Evolutionary conservation across 345 rosid genomes (phyloP).

Genomic region (Adansonia digitata): DNA sequence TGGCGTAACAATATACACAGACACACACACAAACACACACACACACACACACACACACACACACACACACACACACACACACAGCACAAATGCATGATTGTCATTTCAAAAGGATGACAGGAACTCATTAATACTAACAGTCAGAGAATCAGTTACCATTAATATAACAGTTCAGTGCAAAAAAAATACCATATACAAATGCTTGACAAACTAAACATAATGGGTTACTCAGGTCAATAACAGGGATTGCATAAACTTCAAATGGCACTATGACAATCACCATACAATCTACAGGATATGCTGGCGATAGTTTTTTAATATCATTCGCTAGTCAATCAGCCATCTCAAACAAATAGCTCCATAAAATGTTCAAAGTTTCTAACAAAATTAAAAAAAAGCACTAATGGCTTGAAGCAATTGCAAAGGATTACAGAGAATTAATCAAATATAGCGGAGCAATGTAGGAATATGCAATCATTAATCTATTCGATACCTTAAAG

Average conservation of each 20-base stretch:
- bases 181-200: not conserved
- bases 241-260: not conserved
- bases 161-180: not conserved
- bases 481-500: conserved; percentile 56
- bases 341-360: not conserved
- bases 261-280: not conserved
- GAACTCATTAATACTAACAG: not conserved
- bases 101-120: not conserved
- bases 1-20: not conserved
- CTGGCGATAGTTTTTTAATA: not conserved
- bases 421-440: not conserved
- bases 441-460: not conserved
- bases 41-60: too few relatives aligned
- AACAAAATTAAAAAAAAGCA: not conserved
- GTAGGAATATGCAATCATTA: not conserved
- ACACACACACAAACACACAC: too few relatives aligned
- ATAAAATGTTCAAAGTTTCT: not conserved
- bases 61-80: too few relatives aligned
- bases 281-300: not conserved
- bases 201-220: not conserved
- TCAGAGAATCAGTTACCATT: not conserved
- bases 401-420: not conserved
- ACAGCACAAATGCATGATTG: not conserved
- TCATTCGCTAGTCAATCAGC: not conserved
- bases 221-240: not conserved